Base-by-base conservation (phyloP, 2,329 filamentous ascomycete species). In the Ophiocordyceps camponoti-floridani region DNA sequence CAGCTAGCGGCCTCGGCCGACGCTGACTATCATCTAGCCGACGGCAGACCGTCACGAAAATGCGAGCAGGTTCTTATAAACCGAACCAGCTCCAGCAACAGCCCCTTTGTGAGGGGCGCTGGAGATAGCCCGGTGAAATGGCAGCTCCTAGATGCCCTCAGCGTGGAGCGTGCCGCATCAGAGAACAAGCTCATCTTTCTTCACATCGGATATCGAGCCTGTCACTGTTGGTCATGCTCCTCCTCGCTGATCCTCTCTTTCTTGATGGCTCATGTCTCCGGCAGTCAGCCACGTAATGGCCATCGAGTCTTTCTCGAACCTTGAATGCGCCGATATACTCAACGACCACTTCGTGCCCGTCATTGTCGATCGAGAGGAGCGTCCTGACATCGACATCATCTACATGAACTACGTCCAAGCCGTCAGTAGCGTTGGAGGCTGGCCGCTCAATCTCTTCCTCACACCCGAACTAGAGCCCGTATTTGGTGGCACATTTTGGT, bases 361-460 rank as follows among this genome's bases (percentile, higher is more conserved):
- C 59, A 83, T 95, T 54, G 76, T 96, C 55, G 91, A 98, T 62
- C 78, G 88, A 48, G 91, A 98, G 62, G 86, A 94, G 62, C 79
- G 89, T 26, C 89, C 89, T 9, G 88, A 96, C 57, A 78, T 96
- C 50, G 91, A 98, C 57, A 79, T 84, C 49, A 88, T 96, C 51
- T 96, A 96, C 61, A 95, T 95, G 86, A 94, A 94, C 65, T 98
- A 94, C 61, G 82, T 94, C 38, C 87, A 95, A 59, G 89, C 89
- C 1, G 89, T 91, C 11, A 94, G 83, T 47, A 87, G 84, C 18
- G 81, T 77, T 2, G 89, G 87, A 10, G 91, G 91, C 37, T 96
- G 91, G 88, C 91, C 91, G 1, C 66, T 96, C 48, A 96, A 95
- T 56, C 80, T 94, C n/a, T 96, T 98, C 58, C 72, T 96, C 28